Percentiles rank a stretch among this genome's conserved stretches.
Evolutionary conservation across 345 rosid species (phyloP).

Genomic region (Hirschfeldia incana): DNA sequence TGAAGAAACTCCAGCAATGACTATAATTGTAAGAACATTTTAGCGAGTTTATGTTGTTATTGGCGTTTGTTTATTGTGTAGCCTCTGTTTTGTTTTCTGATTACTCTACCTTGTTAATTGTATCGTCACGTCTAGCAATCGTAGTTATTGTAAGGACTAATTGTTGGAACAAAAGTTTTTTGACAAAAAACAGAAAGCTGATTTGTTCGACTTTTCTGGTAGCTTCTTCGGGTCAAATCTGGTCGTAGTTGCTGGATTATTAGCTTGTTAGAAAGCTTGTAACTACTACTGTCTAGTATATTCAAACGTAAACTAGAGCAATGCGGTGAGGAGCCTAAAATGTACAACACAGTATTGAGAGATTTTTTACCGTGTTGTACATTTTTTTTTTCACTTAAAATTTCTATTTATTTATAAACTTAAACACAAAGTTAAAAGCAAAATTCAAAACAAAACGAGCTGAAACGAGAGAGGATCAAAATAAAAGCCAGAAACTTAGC

Average conservation of each 20-base stretch:
- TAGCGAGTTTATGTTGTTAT: background rate
- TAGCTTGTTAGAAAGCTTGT: background rate
- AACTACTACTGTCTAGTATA: too few species aligned
- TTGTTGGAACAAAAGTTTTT: background rate
- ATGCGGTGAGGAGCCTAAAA: too few species aligned
- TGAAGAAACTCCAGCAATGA: background rate
- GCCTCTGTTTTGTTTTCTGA: background rate
- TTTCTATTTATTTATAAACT: too few species aligned
- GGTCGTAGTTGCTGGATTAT: background rate
- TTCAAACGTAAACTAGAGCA: too few species aligned
- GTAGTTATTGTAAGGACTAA: background rate
- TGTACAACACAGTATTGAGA: too few species aligned
- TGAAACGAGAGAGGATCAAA: too few species aligned
- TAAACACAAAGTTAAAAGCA: too few species aligned
- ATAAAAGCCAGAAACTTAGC: too few species aligned
- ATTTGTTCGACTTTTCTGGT: background rate
- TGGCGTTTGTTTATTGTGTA: background rate
- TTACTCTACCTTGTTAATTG: background rate
- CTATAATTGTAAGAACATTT: background rate
- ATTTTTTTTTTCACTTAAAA: too few species aligned
- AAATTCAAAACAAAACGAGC: too few species aligned
- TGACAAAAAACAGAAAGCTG: background rate
- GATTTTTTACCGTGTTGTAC: too few species aligned
- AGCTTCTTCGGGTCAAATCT: background rate
- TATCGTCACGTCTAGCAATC: background rate